Base-by-base conservation (phyloP, 306 rosid species). In the Quercus agrifolia region DNA sequence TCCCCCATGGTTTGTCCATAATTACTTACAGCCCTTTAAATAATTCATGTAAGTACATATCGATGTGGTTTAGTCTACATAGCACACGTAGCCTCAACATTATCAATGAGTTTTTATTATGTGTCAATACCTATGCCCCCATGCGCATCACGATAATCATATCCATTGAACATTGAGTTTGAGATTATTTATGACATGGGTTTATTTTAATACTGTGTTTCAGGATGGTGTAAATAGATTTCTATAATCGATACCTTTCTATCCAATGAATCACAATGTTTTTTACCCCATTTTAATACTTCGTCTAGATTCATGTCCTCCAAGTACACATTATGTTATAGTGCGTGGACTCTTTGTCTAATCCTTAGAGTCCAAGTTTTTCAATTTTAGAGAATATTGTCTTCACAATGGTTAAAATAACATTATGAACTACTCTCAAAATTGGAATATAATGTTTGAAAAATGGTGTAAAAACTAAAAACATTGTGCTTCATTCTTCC, bases 111-210 rank as follows among this genome's bases (percentile, higher is more conserved):
- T 21, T 77, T 77, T 33, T 9, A 52, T 73, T 38, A n/a, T 62
- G 56, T 46, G 78, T 81, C 85, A 56, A 44, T 46, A 62, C 80
- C 82, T 88, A 79, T 81, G 83, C 70, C 78, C 83, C 70, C 87
- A 85, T 79, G 89, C 88, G 85, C 80, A 82, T 73, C 91, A 83
- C 85, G 82, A 85, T 82, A 69, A 85, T 90, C 79, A 74, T 76
- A 82, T 88, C 84, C 94, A 90, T 85, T 86, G 94, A 86, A 85
- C 89, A 79, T 81, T 63, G 81, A 82, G 81, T 73, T 49, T 62
- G 63, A 80, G 76, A 46, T 54, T 67, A 38, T 62, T n/a, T 64
- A n/a, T 7, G 30, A 52, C 74, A 63, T 76, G 71, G 20, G 71
- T 52, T 7, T 20, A 46, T 64, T 30, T 66, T 52, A 49, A 33